Base-by-base conservation (phyloP, 176 grass and related monocot species). In the Avena eriantha region DNA sequence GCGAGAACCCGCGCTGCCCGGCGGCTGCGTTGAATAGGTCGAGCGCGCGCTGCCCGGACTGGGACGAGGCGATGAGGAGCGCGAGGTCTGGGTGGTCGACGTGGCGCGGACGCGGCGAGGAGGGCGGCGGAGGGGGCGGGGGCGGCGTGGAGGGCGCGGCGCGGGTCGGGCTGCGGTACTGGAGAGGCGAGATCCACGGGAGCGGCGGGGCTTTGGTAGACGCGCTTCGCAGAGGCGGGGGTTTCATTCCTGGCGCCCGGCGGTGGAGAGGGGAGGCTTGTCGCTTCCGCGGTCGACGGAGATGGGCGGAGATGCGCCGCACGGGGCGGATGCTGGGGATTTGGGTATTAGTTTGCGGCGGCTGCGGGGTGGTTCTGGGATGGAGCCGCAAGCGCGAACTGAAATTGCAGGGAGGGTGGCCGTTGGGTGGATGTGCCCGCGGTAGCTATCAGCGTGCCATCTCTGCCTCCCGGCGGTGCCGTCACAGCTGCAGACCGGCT, bases 21-120 rank as follows among this genome's bases (percentile, higher is more conserved):
- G 91, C 85, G 59, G 88, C 88, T 14, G 93, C 83, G 69, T 98
- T 95, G 88, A 98, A 98, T 78, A 98, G 76, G 90, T 98, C 95
- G 55, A 98, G 88, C 71, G 93, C 91, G 86, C 73, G 80, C 81
- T 95, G 95, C 18, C 91, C 83, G 39, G 92, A 83, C 8, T 74
- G 53, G 58, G 90, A 84, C 54, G 82, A 19, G 69, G 87, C 86
- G 88, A 98, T 95, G 84, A 95, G 85, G 89, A 61, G 88, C 35
- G 81, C 86, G 36, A 94, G 88, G 77, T 95, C 93, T 21, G 90
- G 74, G 84, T 94, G 96, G 73, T 89, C 83, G 80, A 95, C 70
- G 82, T 85, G 81, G 39, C 84, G 91, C 71, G 87, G 61, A 17
- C 50, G 73, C 5, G 63, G 45, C 29, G 88, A 16, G 39, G 74